phyloP scores from a whole-genome alignment of 495 filamentous ascomycete genomes.

The Podospora pseudopauciseta region DNA sequence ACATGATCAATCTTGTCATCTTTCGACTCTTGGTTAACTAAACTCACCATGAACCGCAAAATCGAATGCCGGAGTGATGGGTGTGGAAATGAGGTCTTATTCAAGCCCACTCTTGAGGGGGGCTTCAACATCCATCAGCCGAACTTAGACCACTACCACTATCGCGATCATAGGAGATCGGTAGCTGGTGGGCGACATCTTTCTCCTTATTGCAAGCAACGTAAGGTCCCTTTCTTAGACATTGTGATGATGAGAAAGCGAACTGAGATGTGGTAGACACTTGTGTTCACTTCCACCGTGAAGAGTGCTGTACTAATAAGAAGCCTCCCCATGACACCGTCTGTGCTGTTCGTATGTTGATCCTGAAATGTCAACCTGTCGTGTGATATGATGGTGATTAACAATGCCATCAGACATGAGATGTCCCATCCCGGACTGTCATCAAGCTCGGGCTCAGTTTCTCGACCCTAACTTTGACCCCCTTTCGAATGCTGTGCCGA shows the following conservation, averaged over 20 bases:
- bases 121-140: background rate
- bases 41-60: slow-evolving; percentile 20
- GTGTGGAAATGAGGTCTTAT: slow-evolving; percentile 24
- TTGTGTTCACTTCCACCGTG: slow-evolving; percentile 22
- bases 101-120: slow-evolving; percentile 21
- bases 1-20: background rate
- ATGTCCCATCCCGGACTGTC: slow-evolving; percentile 26
- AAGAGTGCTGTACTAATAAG: slow-evolving; percentile 26
- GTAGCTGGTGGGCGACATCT: background rate
- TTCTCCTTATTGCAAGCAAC: slow-evolving; percentile 27
- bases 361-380: background rate
- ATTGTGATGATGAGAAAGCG: background rate
- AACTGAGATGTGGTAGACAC: slow-evolving; percentile 19
- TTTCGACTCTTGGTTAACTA: background rate
- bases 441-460: slow-evolving; percentile 25
- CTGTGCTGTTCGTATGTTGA: slow-evolving; percentile 23
- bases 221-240: slow-evolving; percentile 16
- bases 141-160: background rate
- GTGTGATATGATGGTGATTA: background rate
- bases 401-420: slow-evolving; percentile 16
- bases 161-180: background rate
- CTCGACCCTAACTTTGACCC: slow-evolving; percentile 25
- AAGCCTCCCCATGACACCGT: slow-evolving; percentile 27
- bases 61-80: slow-evolving; percentile 25
- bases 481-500: slow-evolving; percentile 15